These are phyloP conservation scores for Tolypocladium ovalisporum DNA, from an alignment of 2,329 filamentous ascomycete species.

Conservation along the genomic window DNA sequence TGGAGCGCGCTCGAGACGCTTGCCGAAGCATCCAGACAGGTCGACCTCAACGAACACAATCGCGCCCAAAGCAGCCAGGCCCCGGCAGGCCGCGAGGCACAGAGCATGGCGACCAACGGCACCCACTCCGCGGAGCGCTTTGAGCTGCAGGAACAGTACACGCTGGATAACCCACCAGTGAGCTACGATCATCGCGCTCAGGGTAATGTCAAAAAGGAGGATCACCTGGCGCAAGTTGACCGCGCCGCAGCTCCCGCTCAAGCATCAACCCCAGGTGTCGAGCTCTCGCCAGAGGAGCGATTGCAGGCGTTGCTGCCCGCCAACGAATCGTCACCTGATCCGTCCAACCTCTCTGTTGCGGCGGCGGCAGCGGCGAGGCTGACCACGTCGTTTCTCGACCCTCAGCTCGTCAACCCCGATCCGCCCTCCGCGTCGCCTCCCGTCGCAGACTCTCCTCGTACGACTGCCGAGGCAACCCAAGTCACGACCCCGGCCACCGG, in stretches of 20 bases:
- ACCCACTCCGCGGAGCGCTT: slow-evolving; percentile 26
- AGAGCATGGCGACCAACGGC: slow-evolving; percentile 11
- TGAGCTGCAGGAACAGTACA: slow-evolving; percentile 48
- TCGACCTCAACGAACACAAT: slow-evolving; percentile 55
- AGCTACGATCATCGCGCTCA: slow-evolving; percentile 30
- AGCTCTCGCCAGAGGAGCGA: slow-evolving; percentile 37
- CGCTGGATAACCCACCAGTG: slow-evolving; percentile 42
- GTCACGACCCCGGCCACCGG: slow-evolving; percentile 11
- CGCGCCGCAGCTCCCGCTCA: slow-evolving; percentile 9
- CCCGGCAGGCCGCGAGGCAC: slow-evolving; percentile 20
- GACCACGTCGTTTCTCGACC: slow-evolving; percentile 43
- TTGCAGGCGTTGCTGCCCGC: slow-evolving; percentile 34
- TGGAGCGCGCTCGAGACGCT: slow-evolving; percentile 79
- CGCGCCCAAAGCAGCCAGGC: slow-evolving; percentile 23
- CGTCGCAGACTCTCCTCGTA: slow-evolving; percentile 4
- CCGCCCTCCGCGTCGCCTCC: slow-evolving; percentile 17
- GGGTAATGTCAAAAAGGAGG: slow-evolving; percentile 14
- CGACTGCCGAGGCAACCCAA: slow-evolving; percentile 2
- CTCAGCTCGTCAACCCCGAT: slow-evolving; percentile 28
- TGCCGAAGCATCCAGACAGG: slow-evolving; percentile 76
- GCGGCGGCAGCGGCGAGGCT: slow-evolving; percentile 46
- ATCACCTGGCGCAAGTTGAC: not conserved
- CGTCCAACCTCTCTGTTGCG: slow-evolving; percentile 42
- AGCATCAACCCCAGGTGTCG: slow-evolving; percentile 15
- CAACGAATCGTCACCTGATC: slow-evolving; percentile 27